These are phyloP conservation scores for Pseudogymnoascus verrucosus DNA, from an alignment of 2,329 filamentous ascomycete genomes.

Conservation along the genomic window DNA sequence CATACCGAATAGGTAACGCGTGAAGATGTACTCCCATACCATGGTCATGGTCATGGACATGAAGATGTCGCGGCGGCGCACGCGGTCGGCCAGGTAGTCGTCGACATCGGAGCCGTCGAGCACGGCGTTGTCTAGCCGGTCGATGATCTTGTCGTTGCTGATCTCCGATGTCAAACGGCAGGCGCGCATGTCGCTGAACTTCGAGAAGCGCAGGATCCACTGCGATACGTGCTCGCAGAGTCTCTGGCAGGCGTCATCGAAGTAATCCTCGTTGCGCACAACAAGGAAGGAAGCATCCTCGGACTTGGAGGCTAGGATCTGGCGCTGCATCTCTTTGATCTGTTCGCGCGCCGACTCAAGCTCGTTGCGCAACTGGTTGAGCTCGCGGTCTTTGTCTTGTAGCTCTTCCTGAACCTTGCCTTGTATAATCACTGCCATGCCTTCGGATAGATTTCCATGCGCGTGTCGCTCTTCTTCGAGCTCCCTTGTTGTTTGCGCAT, in stretches of 20 bases:
- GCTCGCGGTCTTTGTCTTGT: conserved; percentile 77
- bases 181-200: conserved; percentile 86
- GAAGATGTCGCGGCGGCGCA: conserved; percentile 85
- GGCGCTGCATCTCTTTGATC: conserved; percentile 48
- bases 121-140: conserved; percentile 87
- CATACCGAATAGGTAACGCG: conserved; percentile 96
- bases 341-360: conserved; percentile 61
- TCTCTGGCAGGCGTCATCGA: conserved; percentile 87
- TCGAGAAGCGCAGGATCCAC: conserved; percentile 96
- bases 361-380: conserved; percentile 68
- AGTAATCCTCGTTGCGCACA: conserved; percentile 85
- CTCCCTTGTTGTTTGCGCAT: conserved; percentile 58
- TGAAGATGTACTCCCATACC: conserved; percentile 99
- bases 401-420: conserved; percentile 56
- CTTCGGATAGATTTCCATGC: conserved; percentile 53
- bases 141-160: conserved; percentile 85
- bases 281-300: conserved; percentile 67
- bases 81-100: conserved; percentile 75
- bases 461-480: conserved; percentile 59
- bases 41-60: conserved; percentile 99
- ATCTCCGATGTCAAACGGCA: conserved; percentile 79
- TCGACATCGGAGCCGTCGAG: conserved; percentile 93
- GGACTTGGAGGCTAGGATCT: conserved; percentile 52
- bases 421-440: conserved; percentile 53
- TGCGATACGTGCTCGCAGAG: conserved; percentile 94